Percentiles rank a stretch among this genome's conserved stretches.
phyloP scores from a whole-genome alignment of 306 rosid species.

The Rosa chinensis region DNA sequence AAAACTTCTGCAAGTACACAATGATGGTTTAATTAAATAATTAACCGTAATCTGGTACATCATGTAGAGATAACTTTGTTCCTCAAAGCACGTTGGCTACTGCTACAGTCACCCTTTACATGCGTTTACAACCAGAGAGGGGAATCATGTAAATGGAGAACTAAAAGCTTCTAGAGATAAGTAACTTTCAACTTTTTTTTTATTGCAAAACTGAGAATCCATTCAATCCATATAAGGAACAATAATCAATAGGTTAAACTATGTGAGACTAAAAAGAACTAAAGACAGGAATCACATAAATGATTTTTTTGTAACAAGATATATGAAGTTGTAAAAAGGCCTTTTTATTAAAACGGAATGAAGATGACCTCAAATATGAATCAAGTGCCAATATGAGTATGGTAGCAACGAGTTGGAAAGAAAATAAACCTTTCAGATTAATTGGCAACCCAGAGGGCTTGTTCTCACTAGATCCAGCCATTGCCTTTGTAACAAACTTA shows the following conservation, averaged over 20 bases:
- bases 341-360: background rate
- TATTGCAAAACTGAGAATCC: background rate
- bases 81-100: background rate
- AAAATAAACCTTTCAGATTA: constrained; percentile 65
- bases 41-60: background rate
- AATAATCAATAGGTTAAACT: background rate
- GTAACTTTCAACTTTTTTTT: background rate
- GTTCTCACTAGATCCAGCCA: constrained; percentile 51
- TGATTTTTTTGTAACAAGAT: background rate
- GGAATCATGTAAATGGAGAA: constrained; percentile 1
- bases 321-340: background rate
- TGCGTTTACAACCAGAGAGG: background rate
- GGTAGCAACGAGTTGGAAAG: background rate
- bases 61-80: background rate
- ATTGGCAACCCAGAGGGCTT: constrained; percentile 76
- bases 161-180: background rate
- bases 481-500: constrained; percentile 57
- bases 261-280: background rate
- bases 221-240: background rate
- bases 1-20: background rate
- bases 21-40: background rate
- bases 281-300: background rate
- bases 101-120: background rate
- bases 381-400: background rate
- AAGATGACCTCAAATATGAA: background rate